These are phyloP conservation scores for Pseudotulostoma volvatum DNA, from an alignment of 495 filamentous ascomycete species.

Conservation along the genomic window DNA sequence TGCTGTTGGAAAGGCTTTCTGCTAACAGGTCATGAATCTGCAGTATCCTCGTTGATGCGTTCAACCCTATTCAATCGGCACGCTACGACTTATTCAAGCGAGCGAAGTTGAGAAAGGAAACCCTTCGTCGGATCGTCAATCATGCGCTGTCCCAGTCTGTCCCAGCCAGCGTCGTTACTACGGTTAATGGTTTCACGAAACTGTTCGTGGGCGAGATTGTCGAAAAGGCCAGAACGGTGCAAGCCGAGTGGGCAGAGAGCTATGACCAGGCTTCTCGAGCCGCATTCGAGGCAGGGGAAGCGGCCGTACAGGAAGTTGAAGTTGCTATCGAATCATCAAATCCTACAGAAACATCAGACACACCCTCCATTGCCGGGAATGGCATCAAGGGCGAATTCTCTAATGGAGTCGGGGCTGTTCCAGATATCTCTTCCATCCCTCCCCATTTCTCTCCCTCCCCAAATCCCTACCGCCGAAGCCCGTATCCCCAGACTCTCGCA, in stretches of 20 bases:
- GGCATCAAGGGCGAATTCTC: slow-evolving; percentile 5
- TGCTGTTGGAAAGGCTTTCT: neutral
- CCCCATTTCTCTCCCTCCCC: slow-evolving; percentile 1
- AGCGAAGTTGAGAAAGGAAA: slow-evolving; percentile 47
- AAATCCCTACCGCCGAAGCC: neutral
- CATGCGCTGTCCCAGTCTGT: slow-evolving; percentile 81
- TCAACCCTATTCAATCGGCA: slow-evolving; percentile 48
- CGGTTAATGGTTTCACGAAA: slow-evolving; percentile 68
- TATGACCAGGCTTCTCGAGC: slow-evolving; percentile 22
- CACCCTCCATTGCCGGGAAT: slow-evolving; percentile 1
- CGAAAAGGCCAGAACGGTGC: slow-evolving; percentile 62
- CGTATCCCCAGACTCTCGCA: neutral
- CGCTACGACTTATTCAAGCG: slow-evolving; percentile 62
- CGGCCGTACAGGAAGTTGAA: slow-evolving; percentile 23
- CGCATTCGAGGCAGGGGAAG: slow-evolving; percentile 19
- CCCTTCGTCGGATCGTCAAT: slow-evolving; percentile 57
- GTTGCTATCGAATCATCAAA: slow-evolving; percentile 20
- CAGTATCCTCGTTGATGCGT: slow-evolving; percentile 44
- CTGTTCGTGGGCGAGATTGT: slow-evolving; percentile 72
- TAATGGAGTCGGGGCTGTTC: neutral
- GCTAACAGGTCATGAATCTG: neutral
- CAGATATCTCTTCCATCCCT: neutral
- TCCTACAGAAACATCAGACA: slow-evolving; percentile 2
- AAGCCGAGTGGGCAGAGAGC: slow-evolving; percentile 56
- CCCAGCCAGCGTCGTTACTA: slow-evolving; percentile 57